phyloP scores from a whole-genome alignment of 2,329 filamentous ascomycete species.

The Colletotrichum camelliae region DNA sequence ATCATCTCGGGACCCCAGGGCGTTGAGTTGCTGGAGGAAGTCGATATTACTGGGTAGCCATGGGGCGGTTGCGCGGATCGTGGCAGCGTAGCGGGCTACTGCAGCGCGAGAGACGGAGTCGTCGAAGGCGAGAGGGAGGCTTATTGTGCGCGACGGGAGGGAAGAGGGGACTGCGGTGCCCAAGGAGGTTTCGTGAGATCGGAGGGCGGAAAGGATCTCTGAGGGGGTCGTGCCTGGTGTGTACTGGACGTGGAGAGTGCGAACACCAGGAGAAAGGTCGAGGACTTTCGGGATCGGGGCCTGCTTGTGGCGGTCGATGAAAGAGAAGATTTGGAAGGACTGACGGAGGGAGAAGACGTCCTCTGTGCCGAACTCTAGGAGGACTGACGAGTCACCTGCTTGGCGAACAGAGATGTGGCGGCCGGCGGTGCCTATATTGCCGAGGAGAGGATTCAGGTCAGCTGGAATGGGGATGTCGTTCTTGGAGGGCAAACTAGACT shows the following conservation, averaged over 20 bases:
- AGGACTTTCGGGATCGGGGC: slow-evolving; percentile 31
- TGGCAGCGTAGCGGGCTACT: slow-evolving; percentile 64
- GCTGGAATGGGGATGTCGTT: background rate
- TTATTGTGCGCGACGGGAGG: slow-evolving; percentile 34
- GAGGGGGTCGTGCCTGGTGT: slow-evolving; percentile 20
- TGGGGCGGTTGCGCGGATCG: slow-evolving; percentile 63
- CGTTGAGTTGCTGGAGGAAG: slow-evolving; percentile 49
- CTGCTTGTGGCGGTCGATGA: slow-evolving; percentile 34
- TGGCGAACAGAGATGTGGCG: slow-evolving; percentile 29
- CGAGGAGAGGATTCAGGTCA: slow-evolving; percentile 6
- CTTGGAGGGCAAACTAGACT: background rate
- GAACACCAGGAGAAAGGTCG: slow-evolving; percentile 38
- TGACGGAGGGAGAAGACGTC: slow-evolving; percentile 35
- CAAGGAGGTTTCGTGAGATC: slow-evolving; percentile 28
- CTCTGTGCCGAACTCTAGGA: slow-evolving; percentile 37
- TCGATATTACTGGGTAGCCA: slow-evolving; percentile 68
- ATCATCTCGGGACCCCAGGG: slow-evolving; percentile 25
- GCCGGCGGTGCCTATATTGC: slow-evolving; percentile 21
- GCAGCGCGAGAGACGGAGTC: slow-evolving; percentile 51
- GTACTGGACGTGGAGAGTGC: slow-evolving; percentile 38
- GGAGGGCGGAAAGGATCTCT: slow-evolving; percentile 25
- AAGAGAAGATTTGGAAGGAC: slow-evolving; percentile 37
- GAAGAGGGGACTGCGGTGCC: slow-evolving; percentile 21
- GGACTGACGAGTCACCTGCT: slow-evolving; percentile 37
- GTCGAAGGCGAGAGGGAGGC: slow-evolving; percentile 43